Evolutionary conservation across 805 yeast species (phyloP).

Genomic region (Jamesozyma gamospora): DNA sequence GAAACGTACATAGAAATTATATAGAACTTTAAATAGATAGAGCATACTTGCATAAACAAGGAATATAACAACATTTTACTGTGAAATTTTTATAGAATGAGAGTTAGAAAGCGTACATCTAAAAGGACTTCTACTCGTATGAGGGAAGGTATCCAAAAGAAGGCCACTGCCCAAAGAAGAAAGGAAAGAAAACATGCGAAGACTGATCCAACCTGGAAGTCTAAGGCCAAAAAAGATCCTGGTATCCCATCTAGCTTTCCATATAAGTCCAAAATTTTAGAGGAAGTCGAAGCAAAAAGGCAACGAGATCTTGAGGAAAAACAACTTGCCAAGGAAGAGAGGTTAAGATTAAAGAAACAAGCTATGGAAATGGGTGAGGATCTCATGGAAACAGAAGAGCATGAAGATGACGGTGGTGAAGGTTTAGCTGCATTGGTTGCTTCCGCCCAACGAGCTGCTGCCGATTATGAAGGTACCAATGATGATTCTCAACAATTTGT

Average conservation of each 20-base stretch:
- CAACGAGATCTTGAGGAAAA: slow-evolving; percentile 46
- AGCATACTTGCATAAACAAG: too few species aligned
- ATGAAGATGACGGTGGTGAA: slow-evolving; percentile 36
- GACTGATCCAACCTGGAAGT: slow-evolving; percentile 90
- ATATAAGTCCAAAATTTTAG: slow-evolving; percentile 73
- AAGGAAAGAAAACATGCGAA: slow-evolving; percentile 75
- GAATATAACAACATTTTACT: too few species aligned
- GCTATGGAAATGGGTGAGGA: slow-evolving; percentile 32
- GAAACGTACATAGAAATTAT: too few species aligned
- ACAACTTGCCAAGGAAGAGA: slow-evolving; percentile 40
- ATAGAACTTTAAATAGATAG: too few species aligned
- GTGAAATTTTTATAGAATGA: slow-evolving; percentile 30
- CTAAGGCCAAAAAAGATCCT: slow-evolving; percentile 73
- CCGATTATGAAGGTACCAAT: slow-evolving; percentile 43
- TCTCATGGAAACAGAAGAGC: slow-evolving; percentile 32
- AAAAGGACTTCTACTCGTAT: slow-evolving; percentile 87
- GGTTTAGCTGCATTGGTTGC: slow-evolving; percentile 78
- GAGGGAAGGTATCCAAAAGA: slow-evolving; percentile 94
- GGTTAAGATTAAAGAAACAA: slow-evolving; percentile 32
- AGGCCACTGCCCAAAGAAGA: slow-evolving; percentile 83
- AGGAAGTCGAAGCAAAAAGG: slow-evolving; percentile 58
- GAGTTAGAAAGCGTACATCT: slow-evolving; percentile 56
- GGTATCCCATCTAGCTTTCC: slow-evolving; percentile 96
- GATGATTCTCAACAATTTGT: slow-evolving; percentile 35
- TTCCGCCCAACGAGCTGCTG: slow-evolving; percentile 85